Conservation (phyloP, 2,329 filamentous ascomycete genomes). For the Aplosporella prunicola region DNA sequence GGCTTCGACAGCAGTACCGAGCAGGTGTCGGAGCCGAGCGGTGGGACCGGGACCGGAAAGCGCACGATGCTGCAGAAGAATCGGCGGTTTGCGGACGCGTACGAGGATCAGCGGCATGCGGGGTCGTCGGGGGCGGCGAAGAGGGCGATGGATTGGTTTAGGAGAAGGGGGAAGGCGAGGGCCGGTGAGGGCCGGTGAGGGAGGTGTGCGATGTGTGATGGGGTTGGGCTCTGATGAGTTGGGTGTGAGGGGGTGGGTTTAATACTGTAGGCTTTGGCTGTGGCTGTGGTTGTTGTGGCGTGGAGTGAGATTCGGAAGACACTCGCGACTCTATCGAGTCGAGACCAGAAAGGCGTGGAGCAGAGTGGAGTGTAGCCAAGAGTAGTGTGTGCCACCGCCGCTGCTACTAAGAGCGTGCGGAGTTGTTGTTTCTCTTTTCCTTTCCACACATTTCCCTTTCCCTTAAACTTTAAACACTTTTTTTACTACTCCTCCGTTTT, state of each 20-base stretch:
- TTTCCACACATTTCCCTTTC: not conserved
- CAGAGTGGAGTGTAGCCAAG: too few relatives aligned
- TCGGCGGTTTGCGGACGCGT: slow-evolving; percentile 77
- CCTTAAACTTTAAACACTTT: not conserved
- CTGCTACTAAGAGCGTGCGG: too few relatives aligned
- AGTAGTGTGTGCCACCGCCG: too few relatives aligned
- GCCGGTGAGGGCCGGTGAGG: slow-evolving; percentile 10
- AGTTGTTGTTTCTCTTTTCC: not conserved
- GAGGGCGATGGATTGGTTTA: slow-evolving; percentile 97
- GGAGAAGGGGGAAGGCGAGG: slow-evolving; percentile 70
- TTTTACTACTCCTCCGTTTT: not conserved
- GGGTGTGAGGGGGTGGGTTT: too few relatives aligned
- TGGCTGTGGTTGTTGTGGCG: too few relatives aligned
- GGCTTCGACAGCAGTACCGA: slow-evolving; percentile 27
- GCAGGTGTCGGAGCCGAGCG: slow-evolving; percentile 13
- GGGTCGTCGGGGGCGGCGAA: slow-evolving; percentile 82
- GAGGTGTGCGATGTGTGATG: too few relatives aligned
- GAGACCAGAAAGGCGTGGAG: too few relatives aligned
- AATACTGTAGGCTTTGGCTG: too few relatives aligned
- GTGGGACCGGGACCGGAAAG: slow-evolving; percentile 25
- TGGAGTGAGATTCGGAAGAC: too few relatives aligned
- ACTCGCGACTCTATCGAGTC: too few relatives aligned
- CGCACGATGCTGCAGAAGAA: slow-evolving; percentile 65
- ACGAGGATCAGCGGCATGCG: slow-evolving; percentile 58
- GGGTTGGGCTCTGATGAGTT: too few relatives aligned